A percentile compares a stretch with the other conserved stretches of the same genome.
Conservation (phyloP, 202 grass and related monocot species). For the Carex arenaria region DNA sequence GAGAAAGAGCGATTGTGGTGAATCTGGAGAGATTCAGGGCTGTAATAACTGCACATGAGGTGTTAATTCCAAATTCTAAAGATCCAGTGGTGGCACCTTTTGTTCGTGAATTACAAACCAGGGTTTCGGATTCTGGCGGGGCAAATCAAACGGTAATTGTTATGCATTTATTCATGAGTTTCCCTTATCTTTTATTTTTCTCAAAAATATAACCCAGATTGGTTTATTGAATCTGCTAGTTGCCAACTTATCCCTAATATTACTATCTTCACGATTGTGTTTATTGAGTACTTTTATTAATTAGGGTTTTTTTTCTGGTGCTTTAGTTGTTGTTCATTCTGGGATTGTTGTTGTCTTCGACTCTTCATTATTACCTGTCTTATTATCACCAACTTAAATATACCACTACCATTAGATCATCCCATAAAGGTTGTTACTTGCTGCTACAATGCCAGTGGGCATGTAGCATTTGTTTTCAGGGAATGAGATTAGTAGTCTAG, state of each 20-base stretch:
- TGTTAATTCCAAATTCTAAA: slow-evolving; percentile 60
- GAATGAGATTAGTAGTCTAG: not conserved
- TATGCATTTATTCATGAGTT: not conserved
- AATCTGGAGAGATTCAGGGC: slow-evolving; percentile 87
- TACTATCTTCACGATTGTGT: not conserved
- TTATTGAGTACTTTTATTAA: not conserved
- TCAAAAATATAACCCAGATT: not conserved
- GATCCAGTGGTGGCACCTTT: slow-evolving; percentile 48
- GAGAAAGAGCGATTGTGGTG: slow-evolving; percentile 79
- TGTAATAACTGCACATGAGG: slow-evolving; percentile 77
- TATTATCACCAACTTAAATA: not conserved
- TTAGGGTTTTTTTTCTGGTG: not conserved
- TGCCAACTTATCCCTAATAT: not conserved
- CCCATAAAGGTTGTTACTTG: not conserved
- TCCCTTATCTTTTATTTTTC: not conserved
- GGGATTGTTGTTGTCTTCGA: not conserved
- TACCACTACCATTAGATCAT: not conserved
- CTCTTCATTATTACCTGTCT: not conserved
- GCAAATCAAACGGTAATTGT: slow-evolving; percentile 19
- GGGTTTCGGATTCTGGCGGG: slow-evolving; percentile 33
- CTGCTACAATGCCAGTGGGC: not conserved
- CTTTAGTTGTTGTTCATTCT: not conserved
- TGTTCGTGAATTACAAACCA: slow-evolving; percentile 50
- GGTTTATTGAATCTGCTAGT: not conserved
- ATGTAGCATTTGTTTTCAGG: not conserved